Evolutionary conservation across 108 stramenopile species (phyloP).

Genomic region (Bacterosira constricta): DNA sequence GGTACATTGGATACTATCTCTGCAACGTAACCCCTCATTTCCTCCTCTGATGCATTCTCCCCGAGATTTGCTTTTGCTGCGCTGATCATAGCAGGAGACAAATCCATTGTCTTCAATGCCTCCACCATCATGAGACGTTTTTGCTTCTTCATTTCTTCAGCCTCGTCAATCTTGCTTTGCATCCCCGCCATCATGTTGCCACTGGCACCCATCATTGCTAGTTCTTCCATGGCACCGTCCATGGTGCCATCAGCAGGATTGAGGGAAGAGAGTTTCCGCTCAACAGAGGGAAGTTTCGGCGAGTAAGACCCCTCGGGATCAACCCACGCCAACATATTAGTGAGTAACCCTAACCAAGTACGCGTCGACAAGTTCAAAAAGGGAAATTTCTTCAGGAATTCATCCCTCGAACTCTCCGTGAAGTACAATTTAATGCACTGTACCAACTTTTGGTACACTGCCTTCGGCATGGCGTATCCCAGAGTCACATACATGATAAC

Average conservation of each 20-base stretch:
- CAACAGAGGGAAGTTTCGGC: constrained; percentile 1
- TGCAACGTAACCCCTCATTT: constrained; percentile 3
- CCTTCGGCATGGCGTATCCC: constrained; percentile 23
- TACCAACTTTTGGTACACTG: constrained; percentile 12
- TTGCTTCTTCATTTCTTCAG: constrained; percentile 15
- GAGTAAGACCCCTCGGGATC: constrained; percentile 18
- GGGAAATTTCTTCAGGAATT: constrained; percentile 12
- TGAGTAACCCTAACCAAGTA: constrained; percentile 11
- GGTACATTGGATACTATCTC: no score
- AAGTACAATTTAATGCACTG: constrained; percentile 20
- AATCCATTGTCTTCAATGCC: not conserved
- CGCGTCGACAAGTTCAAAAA: constrained; percentile 3
- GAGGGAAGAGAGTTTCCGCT: not conserved
- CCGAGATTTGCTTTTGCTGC: constrained; percentile 5
- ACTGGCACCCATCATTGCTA: not conserved
- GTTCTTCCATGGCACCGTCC: constrained; percentile 1
- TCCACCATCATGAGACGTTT: constrained; percentile 4
- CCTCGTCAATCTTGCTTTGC: constrained; percentile 12
- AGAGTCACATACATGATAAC: constrained; percentile 14
- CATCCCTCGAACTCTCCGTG: constrained; percentile 6
- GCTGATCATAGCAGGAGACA: not conserved
- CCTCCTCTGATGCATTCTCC: constrained; percentile 19
- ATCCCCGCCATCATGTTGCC: constrained; percentile 4
- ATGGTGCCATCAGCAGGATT: not conserved
- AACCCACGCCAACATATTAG: constrained; percentile 22